phyloP scores from a whole-genome alignment of 2,329 filamentous ascomycete species.

The Pseudogymnoascus sp. region DNA sequence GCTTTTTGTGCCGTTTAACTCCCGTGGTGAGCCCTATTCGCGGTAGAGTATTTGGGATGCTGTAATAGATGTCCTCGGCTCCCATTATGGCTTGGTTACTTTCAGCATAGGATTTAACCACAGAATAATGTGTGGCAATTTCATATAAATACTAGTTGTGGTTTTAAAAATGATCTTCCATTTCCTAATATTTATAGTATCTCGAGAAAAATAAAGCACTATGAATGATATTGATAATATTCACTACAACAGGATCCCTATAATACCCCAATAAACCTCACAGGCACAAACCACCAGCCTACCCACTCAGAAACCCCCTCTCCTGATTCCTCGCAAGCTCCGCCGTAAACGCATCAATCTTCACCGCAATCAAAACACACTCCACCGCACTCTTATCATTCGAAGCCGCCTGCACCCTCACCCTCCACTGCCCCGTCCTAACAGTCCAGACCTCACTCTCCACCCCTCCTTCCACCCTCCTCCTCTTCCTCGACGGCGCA shows the following conservation, averaged over 20 bases:
- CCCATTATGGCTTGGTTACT: background rate
- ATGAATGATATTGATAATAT: background rate
- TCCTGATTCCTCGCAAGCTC: conserved; percentile 61
- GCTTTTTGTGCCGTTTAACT: background rate
- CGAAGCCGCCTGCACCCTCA: conserved; percentile 52
- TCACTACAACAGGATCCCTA: background rate
- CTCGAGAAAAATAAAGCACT: background rate
- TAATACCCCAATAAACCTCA: background rate
- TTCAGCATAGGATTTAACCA: background rate
- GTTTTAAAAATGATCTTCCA: background rate
- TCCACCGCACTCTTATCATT: conserved; percentile 53
- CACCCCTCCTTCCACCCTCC: conserved; percentile 18
- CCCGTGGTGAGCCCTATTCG: background rate
- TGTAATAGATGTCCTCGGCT: background rate
- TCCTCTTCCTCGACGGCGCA: conserved; percentile 19
- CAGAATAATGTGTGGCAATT: background rate
- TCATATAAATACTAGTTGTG: background rate
- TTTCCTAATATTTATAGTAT: background rate
- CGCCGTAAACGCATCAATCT: conserved; percentile 64
- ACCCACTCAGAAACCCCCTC: conserved; percentile 52
- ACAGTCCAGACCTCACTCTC: conserved; percentile 50
- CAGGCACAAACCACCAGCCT: background rate
- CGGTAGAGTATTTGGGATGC: background rate
- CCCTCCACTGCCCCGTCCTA: conserved; percentile 63
- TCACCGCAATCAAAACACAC: conserved; percentile 68